phyloP scores from a whole-genome alignment of 2,329 filamentous ascomycete genomes.

The Fusarium robinianum region DNA sequence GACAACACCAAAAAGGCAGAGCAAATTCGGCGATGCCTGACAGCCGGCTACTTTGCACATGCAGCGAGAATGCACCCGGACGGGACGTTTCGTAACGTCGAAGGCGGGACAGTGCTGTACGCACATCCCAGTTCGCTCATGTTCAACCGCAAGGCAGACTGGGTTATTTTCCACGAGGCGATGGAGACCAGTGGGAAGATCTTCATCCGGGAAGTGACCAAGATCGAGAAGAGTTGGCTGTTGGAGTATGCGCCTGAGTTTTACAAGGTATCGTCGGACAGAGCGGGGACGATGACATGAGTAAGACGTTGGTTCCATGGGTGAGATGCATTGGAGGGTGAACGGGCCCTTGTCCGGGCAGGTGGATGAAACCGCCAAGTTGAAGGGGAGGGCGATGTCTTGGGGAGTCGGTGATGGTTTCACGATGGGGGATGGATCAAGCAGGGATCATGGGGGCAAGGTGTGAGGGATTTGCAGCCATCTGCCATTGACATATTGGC shows the following conservation, averaged over 20 bases:
- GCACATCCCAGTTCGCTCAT: slow-evolving; percentile 91
- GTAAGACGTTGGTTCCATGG: slow-evolving; percentile 13
- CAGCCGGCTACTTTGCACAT: slow-evolving; percentile 89
- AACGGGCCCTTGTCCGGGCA: slow-evolving; percentile 2
- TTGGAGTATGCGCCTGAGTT: slow-evolving; percentile 85
- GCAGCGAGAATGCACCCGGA: slow-evolving; percentile 93
- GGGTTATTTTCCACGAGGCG: slow-evolving; percentile 94
- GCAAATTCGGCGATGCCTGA: slow-evolving; percentile 81
- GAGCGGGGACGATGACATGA: slow-evolving; percentile 33
- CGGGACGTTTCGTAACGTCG: slow-evolving; percentile 86
- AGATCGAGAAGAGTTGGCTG: slow-evolving; percentile 91
- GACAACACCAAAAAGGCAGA: slow-evolving; percentile 58
- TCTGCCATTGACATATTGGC: slow-evolving; percentile 14
- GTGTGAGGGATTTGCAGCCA: slow-evolving; percentile 27
- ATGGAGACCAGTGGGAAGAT: slow-evolving; percentile 88
- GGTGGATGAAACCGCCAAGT: slow-evolving; percentile 28
- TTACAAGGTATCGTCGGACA: slow-evolving; percentile 62
- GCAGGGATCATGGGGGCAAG: slow-evolving; percentile 17
- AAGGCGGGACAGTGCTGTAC: slow-evolving; percentile 75
- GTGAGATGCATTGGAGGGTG: slow-evolving; percentile 17
- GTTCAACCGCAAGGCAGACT: slow-evolving; percentile 96
- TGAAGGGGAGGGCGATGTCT: slow-evolving; percentile 10
- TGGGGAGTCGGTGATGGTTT: slow-evolving; percentile 26
- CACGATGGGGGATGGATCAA: slow-evolving; percentile 17
- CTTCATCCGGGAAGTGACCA: slow-evolving; percentile 89